Evolutionary conservation across 2,329 filamentous ascomycete genomes (phyloP), one percentile per base, ranked within the genome.

Genomic region (Cryphonectria radicalis): DNA sequence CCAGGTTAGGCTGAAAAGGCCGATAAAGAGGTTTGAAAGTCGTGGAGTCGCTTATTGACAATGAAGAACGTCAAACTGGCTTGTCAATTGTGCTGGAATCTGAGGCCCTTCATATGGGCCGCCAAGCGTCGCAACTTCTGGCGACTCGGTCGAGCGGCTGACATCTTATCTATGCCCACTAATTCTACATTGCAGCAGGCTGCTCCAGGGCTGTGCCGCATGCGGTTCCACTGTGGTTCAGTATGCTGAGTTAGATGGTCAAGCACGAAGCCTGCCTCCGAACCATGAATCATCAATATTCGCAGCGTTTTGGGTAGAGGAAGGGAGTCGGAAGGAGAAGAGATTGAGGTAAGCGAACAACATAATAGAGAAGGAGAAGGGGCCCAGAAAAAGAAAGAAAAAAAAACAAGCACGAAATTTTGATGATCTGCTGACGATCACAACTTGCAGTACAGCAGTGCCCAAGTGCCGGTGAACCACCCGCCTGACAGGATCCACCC

Each of bases 81-180:
- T 8, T 17, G 28, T n/a, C 32, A n/a, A 11, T 37, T 25, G 7
- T 40, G 11, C 32, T 22, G 17, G 32, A 32, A n/a, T 40, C 35
- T 22, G 22, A 11, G 35, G 32, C 8, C 35, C 40, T 62, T 40
- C 19, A 40, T 25, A 25, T n/a, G 59, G 59, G 59, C 40, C 59
- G 19, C 35, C 32, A n/a, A 40, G 35, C 35, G 32, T 62, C 59
- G 59, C 59, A 62, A 22, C 5, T 62, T 8, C 8, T 8, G 35
- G 35, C 59, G 7, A 13, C 35, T 62, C 55, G 59, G 59, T 32
- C 19, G 59, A 62, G 35, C 55, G 35, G 59, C 59, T 62, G 59
- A 62, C 32, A 62, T 60, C 6, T 43, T 3, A 43, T 22, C 46
- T 6, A 19, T 13, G 17, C 8, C 32, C 22, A 62, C 59, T 13